Percentiles rank a stretch among this genome's conserved stretches.
phyloP scores from a whole-genome alignment of 2,329 filamentous ascomycete species.

The Elsinoe arachidis region DNA sequence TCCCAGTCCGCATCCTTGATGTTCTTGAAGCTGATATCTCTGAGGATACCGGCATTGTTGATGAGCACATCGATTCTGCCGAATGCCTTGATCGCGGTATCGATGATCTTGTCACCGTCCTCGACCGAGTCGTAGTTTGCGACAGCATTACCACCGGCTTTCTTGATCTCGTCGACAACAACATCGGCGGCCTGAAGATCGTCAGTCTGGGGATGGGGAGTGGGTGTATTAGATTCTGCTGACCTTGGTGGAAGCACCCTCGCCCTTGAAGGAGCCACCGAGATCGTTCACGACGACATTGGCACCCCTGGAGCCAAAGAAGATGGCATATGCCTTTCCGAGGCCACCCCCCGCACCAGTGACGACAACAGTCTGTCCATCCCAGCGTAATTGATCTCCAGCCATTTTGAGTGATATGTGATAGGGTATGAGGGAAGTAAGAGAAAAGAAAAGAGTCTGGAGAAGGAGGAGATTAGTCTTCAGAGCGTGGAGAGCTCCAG shows the following conservation, averaged over 20 bases:
- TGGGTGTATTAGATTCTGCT: background rate
- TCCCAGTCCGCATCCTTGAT: conserved; percentile 98
- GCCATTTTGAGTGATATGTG: conserved; percentile 15
- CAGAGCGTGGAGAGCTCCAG: conserved; percentile 4
- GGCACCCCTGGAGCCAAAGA: conserved; percentile 85
- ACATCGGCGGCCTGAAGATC: conserved; percentile 62
- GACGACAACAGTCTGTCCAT: conserved; percentile 81
- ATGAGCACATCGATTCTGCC: conserved; percentile 89
- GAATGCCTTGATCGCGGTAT: conserved; percentile 70
- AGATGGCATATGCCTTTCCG: conserved; percentile 73
- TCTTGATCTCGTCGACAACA: conserved; percentile 74
- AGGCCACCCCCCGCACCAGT: conserved; percentile 78
- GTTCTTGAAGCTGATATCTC: conserved; percentile 97
- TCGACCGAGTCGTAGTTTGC: conserved; percentile 96
- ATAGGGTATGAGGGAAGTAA: conserved; percentile 7
- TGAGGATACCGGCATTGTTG: conserved; percentile 95
- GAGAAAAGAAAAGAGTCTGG: background rate
- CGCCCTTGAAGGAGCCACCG: conserved; percentile 85
- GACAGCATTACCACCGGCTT: conserved; percentile 86
- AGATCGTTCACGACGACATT: conserved; percentile 96
- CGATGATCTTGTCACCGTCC: conserved; percentile 88
- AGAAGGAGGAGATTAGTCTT: conserved; percentile 1
- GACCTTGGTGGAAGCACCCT: conserved; percentile 80
- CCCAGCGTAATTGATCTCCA: conserved; percentile 54
- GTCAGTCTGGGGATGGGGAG: conserved; percentile 6